Base-by-base conservation (phyloP, 78 protist genomes). In the Emiliania huxleyi region DNA sequence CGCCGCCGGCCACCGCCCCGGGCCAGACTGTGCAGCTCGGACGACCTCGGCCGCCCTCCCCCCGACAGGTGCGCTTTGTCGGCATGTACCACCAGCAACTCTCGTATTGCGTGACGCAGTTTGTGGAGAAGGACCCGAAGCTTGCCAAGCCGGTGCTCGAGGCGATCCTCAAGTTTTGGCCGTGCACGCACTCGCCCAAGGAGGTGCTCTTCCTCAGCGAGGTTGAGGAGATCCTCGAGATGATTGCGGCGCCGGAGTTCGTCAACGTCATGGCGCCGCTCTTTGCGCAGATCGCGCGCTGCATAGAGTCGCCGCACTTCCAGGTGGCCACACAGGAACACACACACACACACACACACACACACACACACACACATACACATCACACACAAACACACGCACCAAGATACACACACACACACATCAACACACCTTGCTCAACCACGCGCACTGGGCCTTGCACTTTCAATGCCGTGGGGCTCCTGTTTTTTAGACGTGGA, bases 91-190 rank as follows among this genome's bases (percentile, higher is more conserved):
- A 96, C 93, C 96, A 95, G 55, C 97, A 95, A 73, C 95, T 97
- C 38, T 93, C 97, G 42, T 97, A 97, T 81, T 97, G 98, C 94
- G 96, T 97, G 33, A 96, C 95, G 23, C 98, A 96, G 90, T 97
- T 96, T 85, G 48, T 97, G 18, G 98, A 97, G 69, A 97, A 97
- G 89, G 98, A 96, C 52, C 93, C 93, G 15, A 88, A 92, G 69
- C 94, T 95, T n/a, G 69, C 94, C 1, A 91, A 55, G 40, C 29
- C 55, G 44, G 94, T 96, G 21, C 25, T 96, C 33, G 3, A 37
- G 84, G 96, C 96, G 62, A 62, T 96, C 55, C 77, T 96, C 84
- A 23, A 2, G 33, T 46, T 56, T 12, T 96, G 98, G 98, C 98
- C 98, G 21, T 83, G 69, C 52, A 93, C 95, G 0, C 93, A 93